These are phyloP conservation scores for Elsinoe australis DNA, from an alignment of 2,329 filamentous ascomycete species.

Conservation along the genomic window DNA sequence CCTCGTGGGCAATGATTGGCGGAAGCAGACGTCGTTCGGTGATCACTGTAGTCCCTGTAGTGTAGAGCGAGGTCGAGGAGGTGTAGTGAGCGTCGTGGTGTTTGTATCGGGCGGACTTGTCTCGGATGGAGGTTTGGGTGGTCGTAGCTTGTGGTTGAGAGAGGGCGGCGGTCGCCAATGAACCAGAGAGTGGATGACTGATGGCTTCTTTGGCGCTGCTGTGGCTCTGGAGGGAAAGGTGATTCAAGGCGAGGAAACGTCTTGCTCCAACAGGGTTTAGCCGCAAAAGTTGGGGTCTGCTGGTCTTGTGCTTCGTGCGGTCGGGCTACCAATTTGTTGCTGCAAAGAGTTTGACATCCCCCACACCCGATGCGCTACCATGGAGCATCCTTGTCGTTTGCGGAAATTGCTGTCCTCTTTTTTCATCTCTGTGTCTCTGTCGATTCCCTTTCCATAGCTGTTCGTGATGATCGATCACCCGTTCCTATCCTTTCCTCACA, in stretches of 20 bases:
- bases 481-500: background rate
- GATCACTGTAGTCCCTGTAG: background rate
- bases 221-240: too few relatives aligned
- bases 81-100: constrained; percentile 6
- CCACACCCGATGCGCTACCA: background rate
- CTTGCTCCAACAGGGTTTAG: constrained; percentile 12
- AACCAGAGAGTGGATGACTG: background rate
- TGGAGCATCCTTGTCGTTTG: background rate
- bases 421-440: too few relatives aligned
- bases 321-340: too few relatives aligned
- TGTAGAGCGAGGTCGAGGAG: constrained; percentile 1
- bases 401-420: background rate
- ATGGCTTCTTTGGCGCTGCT: background rate
- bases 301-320: background rate
- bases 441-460: too few relatives aligned
- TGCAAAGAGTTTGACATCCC: background rate
- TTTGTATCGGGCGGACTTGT: constrained; percentile 10
- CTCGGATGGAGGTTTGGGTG: constrained; percentile 12
- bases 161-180: background rate
- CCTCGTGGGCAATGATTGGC: background rate
- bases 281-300: background rate
- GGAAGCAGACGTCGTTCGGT: background rate
- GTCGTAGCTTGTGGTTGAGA: constrained; percentile 13
- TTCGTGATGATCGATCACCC: background rate
- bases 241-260: too few relatives aligned